These are phyloP conservation scores for Aspergillus ustus DNA, from an alignment of 2,329 filamentous ascomycete genomes.

Conservation along the genomic window DNA sequence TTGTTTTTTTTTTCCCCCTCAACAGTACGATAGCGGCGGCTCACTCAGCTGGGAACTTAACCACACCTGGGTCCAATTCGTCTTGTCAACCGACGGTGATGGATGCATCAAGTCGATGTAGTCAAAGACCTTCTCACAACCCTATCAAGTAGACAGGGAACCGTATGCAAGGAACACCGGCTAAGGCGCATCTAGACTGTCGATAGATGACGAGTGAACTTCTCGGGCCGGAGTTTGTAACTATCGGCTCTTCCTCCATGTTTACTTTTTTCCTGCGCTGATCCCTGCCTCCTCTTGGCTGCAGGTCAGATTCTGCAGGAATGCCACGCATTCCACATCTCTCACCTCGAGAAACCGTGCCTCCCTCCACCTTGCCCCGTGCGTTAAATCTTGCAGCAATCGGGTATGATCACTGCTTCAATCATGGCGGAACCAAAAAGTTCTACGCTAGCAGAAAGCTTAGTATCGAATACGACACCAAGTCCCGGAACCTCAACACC, in stretches of 20 bases:
- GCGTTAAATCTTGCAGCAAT: too few species aligned
- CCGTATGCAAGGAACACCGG: too few species aligned
- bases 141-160: too few species aligned
- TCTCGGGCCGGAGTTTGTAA: neutral
- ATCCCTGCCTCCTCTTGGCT: neutral
- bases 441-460: neutral
- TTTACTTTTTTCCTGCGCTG: neutral
- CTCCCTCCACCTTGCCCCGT: neutral
- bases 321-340: neutral
- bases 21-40: too few species aligned
- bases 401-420: too few species aligned
- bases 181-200: rapidly evolving
- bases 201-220: too few species aligned
- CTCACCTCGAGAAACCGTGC: neutral
- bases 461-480: neutral
- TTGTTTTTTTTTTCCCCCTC: too few species aligned
- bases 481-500: neutral
- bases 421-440: neutral
- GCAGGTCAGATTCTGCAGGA: neutral
- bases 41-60: too few species aligned
- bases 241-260: neutral
- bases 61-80: too few species aligned
- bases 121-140: too few species aligned
- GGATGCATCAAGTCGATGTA: too few species aligned
- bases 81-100: too few species aligned